These are phyloP conservation scores for Amoebophrya sp. DNA, from an alignment of 169 alveolate species.

Conservation along the genomic window DNA sequence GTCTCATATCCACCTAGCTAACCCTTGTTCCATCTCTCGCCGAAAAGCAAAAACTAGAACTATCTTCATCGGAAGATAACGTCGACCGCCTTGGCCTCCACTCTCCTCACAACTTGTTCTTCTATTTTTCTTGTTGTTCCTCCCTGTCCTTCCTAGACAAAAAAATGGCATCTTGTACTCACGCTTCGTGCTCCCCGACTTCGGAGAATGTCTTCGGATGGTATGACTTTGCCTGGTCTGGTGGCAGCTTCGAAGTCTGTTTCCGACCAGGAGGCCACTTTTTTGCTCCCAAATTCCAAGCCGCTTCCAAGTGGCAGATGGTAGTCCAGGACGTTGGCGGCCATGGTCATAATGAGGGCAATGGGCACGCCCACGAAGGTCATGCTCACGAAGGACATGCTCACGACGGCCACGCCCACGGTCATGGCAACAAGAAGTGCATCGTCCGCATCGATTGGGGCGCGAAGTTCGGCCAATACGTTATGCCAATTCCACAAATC, in stretches of 20 bases:
- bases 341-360: background rate
- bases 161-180: no score
- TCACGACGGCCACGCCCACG: background rate
- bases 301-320: background rate
- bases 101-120: no score
- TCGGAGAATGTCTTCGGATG: background rate
- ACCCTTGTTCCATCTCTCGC: no score
- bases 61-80: no score
- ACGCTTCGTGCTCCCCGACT: no score
- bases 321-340: background rate
- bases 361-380: background rate
- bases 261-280: conserved; percentile 7
- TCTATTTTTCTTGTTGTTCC: no score
- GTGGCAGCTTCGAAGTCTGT: background rate
- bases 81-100: no score
- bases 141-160: no score
- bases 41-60: no score
- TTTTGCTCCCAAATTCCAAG: background rate
- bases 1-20: no score
- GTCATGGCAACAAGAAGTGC: background rate
- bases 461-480: background rate
- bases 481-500: no score
- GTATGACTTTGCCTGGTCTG: conserved; percentile 14
- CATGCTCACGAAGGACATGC: background rate
- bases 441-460: background rate